Percentiles rank a stretch among this genome's conserved stretches.
Evolutionary conservation across 2,329 filamentous ascomycete species (phyloP).

Genomic region (Coleophoma cylindrospora): DNA sequence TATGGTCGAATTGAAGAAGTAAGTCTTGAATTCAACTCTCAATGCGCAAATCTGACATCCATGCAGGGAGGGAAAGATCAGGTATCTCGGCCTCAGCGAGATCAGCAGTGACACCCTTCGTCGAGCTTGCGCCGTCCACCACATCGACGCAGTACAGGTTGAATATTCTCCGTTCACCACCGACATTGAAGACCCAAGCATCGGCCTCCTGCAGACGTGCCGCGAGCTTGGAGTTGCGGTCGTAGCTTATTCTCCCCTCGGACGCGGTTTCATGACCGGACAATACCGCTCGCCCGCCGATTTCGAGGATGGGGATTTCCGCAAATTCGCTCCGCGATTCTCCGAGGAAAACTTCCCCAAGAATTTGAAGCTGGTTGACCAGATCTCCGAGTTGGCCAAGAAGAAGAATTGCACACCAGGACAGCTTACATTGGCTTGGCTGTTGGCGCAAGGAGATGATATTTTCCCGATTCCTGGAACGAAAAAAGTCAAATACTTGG

Average conservation of each 20-base stretch:
- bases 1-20: slow-evolving; percentile 33
- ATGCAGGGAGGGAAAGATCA: slow-evolving; percentile 48
- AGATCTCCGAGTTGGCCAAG: slow-evolving; percentile 38
- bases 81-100: slow-evolving; percentile 50
- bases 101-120: slow-evolving; percentile 43
- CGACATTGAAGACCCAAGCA: slow-evolving; percentile 48
- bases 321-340: slow-evolving; percentile 39
- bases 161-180: slow-evolving; percentile 50
- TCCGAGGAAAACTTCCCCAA: slow-evolving; percentile 43
- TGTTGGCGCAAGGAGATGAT: slow-evolving; percentile 45
- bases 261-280: slow-evolving; percentile 52
- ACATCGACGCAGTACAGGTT: slow-evolving; percentile 45
- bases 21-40: background rate
- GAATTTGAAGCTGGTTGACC: slow-evolving; percentile 42
- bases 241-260: slow-evolving; percentile 55
- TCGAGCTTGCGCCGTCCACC: slow-evolving; percentile 43
- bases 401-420: slow-evolving; percentile 42
- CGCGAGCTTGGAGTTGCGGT: slow-evolving; percentile 53
- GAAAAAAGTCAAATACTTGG: slow-evolving; percentile 37
- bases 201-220: slow-evolving; percentile 45
- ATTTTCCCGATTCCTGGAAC: slow-evolving; percentile 51
- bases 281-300: slow-evolving; percentile 38
- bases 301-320: slow-evolving; percentile 43
- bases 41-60: background rate
- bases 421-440: slow-evolving; percentile 48